A percentile compares a stretch with the other conserved stretches of the same genome.
Conservation (phyloP, 257 asterid genomes). For the Prunella vulgaris region DNA sequence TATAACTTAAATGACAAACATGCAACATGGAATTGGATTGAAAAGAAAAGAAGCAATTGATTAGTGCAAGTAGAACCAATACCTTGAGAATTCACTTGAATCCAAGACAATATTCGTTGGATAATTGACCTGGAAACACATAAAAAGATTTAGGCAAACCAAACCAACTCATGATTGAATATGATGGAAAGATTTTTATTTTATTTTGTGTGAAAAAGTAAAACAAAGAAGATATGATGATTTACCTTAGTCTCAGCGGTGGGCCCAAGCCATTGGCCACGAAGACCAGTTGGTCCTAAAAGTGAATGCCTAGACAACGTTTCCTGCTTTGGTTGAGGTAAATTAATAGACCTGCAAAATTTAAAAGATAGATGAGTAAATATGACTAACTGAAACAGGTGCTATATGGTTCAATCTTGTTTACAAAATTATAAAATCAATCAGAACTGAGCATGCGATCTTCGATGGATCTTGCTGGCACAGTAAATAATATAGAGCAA, state of each 20-base stretch:
- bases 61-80: slow-evolving; percentile 19
- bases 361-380: slow-evolving; percentile 14
- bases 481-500: slow-evolving; percentile 4
- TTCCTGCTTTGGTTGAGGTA: slow-evolving; percentile 87
- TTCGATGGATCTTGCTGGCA: slow-evolving; percentile 12
- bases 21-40: not conserved
- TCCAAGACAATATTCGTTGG: slow-evolving; percentile 58
- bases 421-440: not conserved
- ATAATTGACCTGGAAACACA: slow-evolving; percentile 62
- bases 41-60: slow-evolving; percentile 6
- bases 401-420: slow-evolving; percentile 7
- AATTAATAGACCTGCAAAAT: slow-evolving; percentile 60
- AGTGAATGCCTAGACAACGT: slow-evolving; percentile 86
- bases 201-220: not conserved
- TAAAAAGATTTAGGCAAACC: slow-evolving; percentile 6
- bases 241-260: slow-evolving; percentile 68
- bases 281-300: slow-evolving; percentile 88
- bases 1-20: slow-evolving; percentile 2
- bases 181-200: not conserved
- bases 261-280: slow-evolving; percentile 75
- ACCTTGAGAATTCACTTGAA: slow-evolving; percentile 67
- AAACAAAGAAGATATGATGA: not conserved
- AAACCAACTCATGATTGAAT: slow-evolving; percentile 3
- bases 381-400: slow-evolving; percentile 7
- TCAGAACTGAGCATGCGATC: slow-evolving; percentile 8